phyloP scores from a whole-genome alignment of 257 asterid species.

The Petunia axillaris region DNA sequence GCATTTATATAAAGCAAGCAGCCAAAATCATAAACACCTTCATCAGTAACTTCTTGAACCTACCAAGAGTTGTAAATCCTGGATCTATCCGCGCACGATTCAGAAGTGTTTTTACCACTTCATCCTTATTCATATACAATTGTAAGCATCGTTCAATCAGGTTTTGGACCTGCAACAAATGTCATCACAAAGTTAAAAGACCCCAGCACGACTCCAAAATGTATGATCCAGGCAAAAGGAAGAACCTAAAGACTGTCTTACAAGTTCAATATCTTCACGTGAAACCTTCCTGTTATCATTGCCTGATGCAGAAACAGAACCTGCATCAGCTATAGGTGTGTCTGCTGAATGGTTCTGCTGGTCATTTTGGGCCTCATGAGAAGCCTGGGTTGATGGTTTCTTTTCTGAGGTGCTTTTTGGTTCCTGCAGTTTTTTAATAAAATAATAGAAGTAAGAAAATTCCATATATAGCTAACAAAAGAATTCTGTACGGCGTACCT shows the following conservation, averaged over 20 bases:
- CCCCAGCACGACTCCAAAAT: neutral
- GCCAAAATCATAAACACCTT: slow-evolving; percentile 19
- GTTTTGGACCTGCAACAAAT: slow-evolving; percentile 77
- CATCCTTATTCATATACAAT: slow-evolving; percentile 89
- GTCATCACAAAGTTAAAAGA: slow-evolving; percentile 5
- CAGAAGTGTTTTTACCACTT: slow-evolving; percentile 88
- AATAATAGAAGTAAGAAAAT: neutral
- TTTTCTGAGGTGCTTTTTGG: slow-evolving; percentile 55
- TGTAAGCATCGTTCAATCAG: slow-evolving; percentile 92
- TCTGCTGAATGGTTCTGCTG: slow-evolving; percentile 61
- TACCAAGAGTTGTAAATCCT: slow-evolving; percentile 95
- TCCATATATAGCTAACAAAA: neutral
- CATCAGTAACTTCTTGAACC: slow-evolving; percentile 23
- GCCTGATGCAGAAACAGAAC: slow-evolving; percentile 84
- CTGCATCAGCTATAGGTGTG: slow-evolving; percentile 80
- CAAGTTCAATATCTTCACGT: slow-evolving; percentile 95
- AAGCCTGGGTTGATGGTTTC: slow-evolving; percentile 56
- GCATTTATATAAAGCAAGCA: neutral
- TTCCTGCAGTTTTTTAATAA: slow-evolving; percentile 45
- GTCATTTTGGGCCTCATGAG: slow-evolving; percentile 72
- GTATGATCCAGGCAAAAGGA: neutral
- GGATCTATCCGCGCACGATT: slow-evolving; percentile 98
- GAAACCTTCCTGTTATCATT: slow-evolving; percentile 86
- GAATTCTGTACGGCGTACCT: neutral
- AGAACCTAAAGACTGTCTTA: slow-evolving; percentile 43